Evolutionary conservation across 169 alveolate species (phyloP).

Genomic region (Plasmodium yoelii): DNA sequence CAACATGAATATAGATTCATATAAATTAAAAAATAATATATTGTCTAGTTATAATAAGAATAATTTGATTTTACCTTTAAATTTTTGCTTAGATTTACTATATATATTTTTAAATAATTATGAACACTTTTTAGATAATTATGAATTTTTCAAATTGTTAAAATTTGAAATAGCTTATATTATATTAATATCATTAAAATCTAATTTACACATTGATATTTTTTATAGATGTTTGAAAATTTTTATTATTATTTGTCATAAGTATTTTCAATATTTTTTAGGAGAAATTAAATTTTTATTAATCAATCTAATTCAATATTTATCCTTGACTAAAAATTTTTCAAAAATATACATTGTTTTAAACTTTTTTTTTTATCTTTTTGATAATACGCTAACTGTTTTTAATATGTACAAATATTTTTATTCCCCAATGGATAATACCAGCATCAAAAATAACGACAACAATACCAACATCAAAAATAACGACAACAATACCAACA

Average conservation of each 20-base stretch:
- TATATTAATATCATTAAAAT: slow-evolving; percentile 37
- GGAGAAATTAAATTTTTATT: slow-evolving; percentile 62
- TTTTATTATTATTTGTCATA: slow-evolving; percentile 42
- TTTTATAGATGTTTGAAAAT: slow-evolving; percentile 69
- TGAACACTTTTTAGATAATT: slow-evolving; percentile 64
- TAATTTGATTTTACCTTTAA: slow-evolving; percentile 60
- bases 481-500: not conserved
- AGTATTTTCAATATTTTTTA: slow-evolving; percentile 65
- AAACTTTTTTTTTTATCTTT: slow-evolving; percentile 66
- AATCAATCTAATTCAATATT: slow-evolving; percentile 30
- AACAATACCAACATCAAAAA: not conserved
- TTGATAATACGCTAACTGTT: slow-evolving; percentile 36
- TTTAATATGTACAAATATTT: slow-evolving; percentile 66
- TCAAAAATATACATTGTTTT: slow-evolving; percentile 68
- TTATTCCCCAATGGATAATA: not conserved
- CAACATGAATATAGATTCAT: slow-evolving; percentile 5
- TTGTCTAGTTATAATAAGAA: slow-evolving; percentile 61
- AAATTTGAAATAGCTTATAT: slow-evolving; percentile 67
- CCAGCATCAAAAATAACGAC: not conserved
- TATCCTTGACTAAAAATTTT: slow-evolving; percentile 40
- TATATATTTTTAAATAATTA: slow-evolving; percentile 66
- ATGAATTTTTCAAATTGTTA: slow-evolving; percentile 65
- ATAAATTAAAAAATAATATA: slow-evolving; percentile 27
- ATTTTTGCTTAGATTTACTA: slow-evolving; percentile 62
- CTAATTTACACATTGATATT: slow-evolving; percentile 56